Evolutionary conservation across 2,329 filamentous ascomycete species (phyloP), one percentile per base, ranked within the genome.

Genomic region (Triangularia verruculosa): DNA sequence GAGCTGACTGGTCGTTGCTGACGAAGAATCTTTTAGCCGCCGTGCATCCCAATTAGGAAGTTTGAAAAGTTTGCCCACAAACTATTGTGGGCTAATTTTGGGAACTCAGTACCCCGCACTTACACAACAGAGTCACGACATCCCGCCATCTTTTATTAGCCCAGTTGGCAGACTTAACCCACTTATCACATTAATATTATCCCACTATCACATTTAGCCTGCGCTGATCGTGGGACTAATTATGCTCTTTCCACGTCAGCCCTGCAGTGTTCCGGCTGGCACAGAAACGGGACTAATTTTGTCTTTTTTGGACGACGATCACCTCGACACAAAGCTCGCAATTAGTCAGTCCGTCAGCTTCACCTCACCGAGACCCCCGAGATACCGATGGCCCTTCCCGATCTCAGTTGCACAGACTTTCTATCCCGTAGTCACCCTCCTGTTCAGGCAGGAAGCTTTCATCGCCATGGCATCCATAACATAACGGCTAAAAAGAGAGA

Each of bases 11-110:
- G 25, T 39, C 47, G 25, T 59, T 59, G 12, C 43, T 25, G 43
- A 13, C 9, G 32, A 47, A 30, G 9, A 43, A 68, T 59, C 68
- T 70, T 70, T 71, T 72, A 70, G 62, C 64, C 69, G 69, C 69
- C 34, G 15, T 2, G 13, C 51, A 52, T 63, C 65, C 62, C 12
- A 28, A 63, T 68, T 64, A 11, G 65, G 70, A 67, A 63, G 39
- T 47, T 28, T 53, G 22, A 39, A 32, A 22, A 56, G 47, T 64
- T 62, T 54, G 58, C 59, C 64, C 64, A 66, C 62, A 62, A 53
- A 53, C 24, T 27, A 64, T 65, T 66, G 65, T 64, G 65, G 69
- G 63, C 61, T 65, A 70, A 72, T 72, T 71, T 70, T 67, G 63
- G 59, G 34, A 57, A 7, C 8, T 27, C 1, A 25, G 17, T 15